Evolutionary conservation across 495 filamentous ascomycete genomes (phyloP).

Genomic region (Penicillium mononematosum): DNA sequence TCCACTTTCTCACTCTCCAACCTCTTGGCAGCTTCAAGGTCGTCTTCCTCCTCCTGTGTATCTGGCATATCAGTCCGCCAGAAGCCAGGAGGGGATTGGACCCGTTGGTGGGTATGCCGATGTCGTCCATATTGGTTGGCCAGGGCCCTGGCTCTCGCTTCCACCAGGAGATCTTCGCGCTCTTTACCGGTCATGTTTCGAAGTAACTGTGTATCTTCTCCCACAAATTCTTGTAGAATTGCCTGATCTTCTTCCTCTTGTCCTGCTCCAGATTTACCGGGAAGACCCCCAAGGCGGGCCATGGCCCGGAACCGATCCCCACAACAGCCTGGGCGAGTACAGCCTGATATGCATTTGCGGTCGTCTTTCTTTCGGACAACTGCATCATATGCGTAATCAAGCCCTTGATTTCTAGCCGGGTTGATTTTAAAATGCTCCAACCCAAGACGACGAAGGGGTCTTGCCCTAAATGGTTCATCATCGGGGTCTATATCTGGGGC

Average conservation of each 20-base stretch:
- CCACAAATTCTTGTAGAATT: constrained; percentile 67
- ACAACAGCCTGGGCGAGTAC: constrained; percentile 73
- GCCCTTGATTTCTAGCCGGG: constrained; percentile 66
- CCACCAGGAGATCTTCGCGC: constrained; percentile 56
- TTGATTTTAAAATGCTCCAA: constrained; percentile 84
- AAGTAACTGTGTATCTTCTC: constrained; percentile 48
- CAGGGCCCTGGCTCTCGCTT: constrained; percentile 65
- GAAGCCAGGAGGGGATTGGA: constrained; percentile 75
- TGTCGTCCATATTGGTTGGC: constrained; percentile 75
- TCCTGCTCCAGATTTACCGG: constrained; percentile 21
- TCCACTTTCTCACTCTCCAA: constrained; percentile 62
- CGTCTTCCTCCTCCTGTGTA: constrained; percentile 70
- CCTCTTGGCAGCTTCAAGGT: constrained; percentile 59
- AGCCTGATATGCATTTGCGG: constrained; percentile 76
- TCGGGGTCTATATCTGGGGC: constrained; percentile 26
- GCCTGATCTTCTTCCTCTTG: constrained; percentile 47
- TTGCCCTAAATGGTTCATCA: constrained; percentile 50
- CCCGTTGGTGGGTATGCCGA: constrained; percentile 67
- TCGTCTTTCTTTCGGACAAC: constrained; percentile 71
- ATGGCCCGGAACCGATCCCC: constrained; percentile 68
- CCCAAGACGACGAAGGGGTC: constrained; percentile 50
- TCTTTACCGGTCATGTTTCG: constrained; percentile 48
- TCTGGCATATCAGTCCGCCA: constrained; percentile 87
- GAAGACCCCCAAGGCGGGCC: constrained; percentile 46
- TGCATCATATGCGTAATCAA: constrained; percentile 70